Conservation (phyloP, 345 rosid genomes). For the Euphorbia tirucalli region DNA sequence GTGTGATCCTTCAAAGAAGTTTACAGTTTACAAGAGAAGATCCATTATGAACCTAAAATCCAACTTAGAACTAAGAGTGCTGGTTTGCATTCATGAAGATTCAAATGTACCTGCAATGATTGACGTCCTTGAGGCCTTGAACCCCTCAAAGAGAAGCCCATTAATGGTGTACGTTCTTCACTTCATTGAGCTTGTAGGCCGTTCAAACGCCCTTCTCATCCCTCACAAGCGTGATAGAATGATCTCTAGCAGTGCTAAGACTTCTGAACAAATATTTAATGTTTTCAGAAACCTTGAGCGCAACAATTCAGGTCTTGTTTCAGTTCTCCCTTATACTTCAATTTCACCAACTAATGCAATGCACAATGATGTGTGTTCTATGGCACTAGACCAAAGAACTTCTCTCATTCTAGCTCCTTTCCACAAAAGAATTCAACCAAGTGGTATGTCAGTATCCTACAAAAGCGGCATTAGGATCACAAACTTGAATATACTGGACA, state of each 20-base stretch:
- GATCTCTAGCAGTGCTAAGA: not conserved
- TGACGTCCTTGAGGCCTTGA: slow-evolving; percentile 14
- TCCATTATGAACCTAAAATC: slow-evolving; percentile 10
- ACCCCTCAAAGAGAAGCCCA: slow-evolving; percentile 19
- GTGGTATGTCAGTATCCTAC: not conserved
- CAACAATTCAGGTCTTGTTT: not conserved
- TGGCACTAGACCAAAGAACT: slow-evolving; percentile 21
- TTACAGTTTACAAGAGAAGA: slow-evolving; percentile 11
- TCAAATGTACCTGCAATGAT: slow-evolving; percentile 6
- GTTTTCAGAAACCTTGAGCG: slow-evolving; percentile 13
- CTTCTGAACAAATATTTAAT: not conserved
- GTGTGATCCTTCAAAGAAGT: slow-evolving; percentile 25
- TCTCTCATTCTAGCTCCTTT: slow-evolving; percentile 23
- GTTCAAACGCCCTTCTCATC: slow-evolving; percentile 18
- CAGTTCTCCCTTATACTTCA: slow-evolving; percentile 10
- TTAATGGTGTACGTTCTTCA: slow-evolving; percentile 13
- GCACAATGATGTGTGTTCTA: slow-evolving; percentile 18
- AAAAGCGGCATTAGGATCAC: slow-evolving; percentile 11
- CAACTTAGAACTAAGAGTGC: slow-evolving; percentile 12
- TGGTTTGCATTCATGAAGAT: slow-evolving; percentile 19
- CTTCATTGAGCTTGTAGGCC: slow-evolving; percentile 21
- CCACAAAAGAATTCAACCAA: slow-evolving; percentile 1
- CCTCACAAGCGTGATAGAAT: slow-evolving; percentile 5
- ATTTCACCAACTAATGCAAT: slow-evolving; percentile 22
- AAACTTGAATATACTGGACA: slow-evolving; percentile 12